Evolutionary conservation across 169 alveolate species (phyloP), one percentile per base, ranked within the genome.

Genomic region (Eimeria necatrix): DNA sequence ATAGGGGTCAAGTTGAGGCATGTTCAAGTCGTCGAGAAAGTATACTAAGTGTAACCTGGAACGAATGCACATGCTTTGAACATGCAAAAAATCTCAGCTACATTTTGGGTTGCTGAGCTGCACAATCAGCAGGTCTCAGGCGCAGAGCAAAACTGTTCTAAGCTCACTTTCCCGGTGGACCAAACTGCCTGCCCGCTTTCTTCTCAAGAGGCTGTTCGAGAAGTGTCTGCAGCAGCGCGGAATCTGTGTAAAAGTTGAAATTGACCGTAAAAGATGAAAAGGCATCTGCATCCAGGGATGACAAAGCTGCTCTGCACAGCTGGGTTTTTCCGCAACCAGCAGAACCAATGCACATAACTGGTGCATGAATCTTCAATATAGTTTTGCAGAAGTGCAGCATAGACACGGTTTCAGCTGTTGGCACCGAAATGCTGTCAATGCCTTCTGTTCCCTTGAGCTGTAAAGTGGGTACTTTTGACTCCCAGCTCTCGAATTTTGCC

Each of bases 291-390:
- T 97, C 97, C 80, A 97, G 97, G 53, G 96, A 93, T 53, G 97
- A 94, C 60, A 98, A 95, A 91, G 98, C 97, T 93, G 99, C 99
- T 87, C 97, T 97, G 56, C 98, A 98, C 53, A 98, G 93, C 96
- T 98, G 98, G 74, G 99, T 98, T 94, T 98, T 98, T 93, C 99
- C 99, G 97, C 99, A 98, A n/a, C 99, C 99, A 24, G 99, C 98
- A 95, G 97, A 96, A 80, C 99, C 99, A 83, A 98, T 98, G 95
- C 98, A 96, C 96, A 98, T 97, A 74, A 98, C 97, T 9, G 98
- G 98, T 76, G 97, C 97, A 51, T 98, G 98, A 14, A 98, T 97
- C 52, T 94, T 95, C 48, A 98, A 95, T 95, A 97, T 96, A 53
- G 97, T 97, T 94, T 96, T 97, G 98, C 98, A 97, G 93, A 98